Base-by-base conservation (phyloP, 306 rosid genomes). In the Hippophae rhamnoides region DNA sequence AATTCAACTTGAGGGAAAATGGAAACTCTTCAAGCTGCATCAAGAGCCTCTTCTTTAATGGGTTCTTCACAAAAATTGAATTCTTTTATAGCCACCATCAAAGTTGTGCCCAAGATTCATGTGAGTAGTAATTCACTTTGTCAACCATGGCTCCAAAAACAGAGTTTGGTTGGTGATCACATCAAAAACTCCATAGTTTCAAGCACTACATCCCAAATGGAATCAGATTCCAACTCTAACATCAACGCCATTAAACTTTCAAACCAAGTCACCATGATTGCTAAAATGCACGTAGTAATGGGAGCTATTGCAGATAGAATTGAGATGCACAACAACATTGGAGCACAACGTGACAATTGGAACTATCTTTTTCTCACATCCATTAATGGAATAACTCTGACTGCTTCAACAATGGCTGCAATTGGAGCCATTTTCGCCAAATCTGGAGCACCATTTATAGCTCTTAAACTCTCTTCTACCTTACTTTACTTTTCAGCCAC, bases 331-430 rank as follows among this genome's bases (percentile, higher is more conserved):
- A 80, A 65, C 10, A 84, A 82, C 55, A 46, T 90, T 1, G 90
- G 89, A 9, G 75, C 54, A 13, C 97, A 90, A 48, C 90, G 95
- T 3, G 94, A 90, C 66, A 84, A 82, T 44, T 90, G 97, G 95
- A 90, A 82, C 69, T 50, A 2, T 3, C 94, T 90, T 47, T 74
- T 90, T 10, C 41, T 77, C 13, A 67, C 75, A 27, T 90, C 90
- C 7, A 52, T 81, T 54, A 80, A 86, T 26, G 68, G 74, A 64
- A 79, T 90, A 50, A 87, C 84, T 58, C 82, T 90, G 25, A 67
- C 94, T 49, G 97, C 94, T 48, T 60, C 94, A 63, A 73, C 84
- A 51, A 84, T 87, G 85, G 72, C 75, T 47, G 87, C 82, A 26
- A 53, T 87, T 13, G 83, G 88, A 23, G 78, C 90, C 7, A 7